Percentiles rank a stretch among this genome's conserved stretches.
Conservation (phyloP, 495 filamentous ascomycete genomes). For the Podospora anserina region DNA sequence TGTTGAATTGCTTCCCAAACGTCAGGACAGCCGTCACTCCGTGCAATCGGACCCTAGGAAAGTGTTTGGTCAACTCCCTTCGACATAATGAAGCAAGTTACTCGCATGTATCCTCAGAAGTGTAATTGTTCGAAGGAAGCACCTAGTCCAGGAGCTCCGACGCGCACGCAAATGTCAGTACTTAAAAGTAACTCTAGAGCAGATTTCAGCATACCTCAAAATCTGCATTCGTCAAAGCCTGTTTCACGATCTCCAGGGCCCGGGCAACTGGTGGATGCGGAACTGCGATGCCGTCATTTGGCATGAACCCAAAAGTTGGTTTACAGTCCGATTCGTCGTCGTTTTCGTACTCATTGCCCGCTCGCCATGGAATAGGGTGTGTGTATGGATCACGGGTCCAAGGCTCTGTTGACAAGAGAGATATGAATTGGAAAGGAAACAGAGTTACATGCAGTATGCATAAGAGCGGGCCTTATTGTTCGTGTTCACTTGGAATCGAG, state of each 20-base stretch:
- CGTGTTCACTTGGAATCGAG: not conserved
- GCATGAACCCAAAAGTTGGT: not conserved
- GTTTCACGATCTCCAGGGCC: not conserved
- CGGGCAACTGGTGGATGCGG: not conserved
- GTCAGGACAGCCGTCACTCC: not conserved
- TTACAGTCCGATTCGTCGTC: no score
- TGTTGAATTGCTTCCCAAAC: not conserved
- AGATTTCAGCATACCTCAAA: no score
- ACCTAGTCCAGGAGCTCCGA: not conserved
- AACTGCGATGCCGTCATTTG: not conserved
- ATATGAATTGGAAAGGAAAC: conserved; percentile 39
- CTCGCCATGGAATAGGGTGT: not conserved
- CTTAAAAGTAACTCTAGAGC: no score
- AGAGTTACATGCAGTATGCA: not conserved
- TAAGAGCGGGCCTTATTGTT: not conserved
- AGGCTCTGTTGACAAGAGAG: not conserved
- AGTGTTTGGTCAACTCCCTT: not conserved
- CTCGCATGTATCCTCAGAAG: not conserved
- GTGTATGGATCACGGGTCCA: not conserved
- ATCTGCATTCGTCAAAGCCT: not conserved
- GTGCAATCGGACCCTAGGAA: not conserved
- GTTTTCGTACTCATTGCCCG: not conserved
- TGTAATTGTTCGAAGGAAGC: not conserved
- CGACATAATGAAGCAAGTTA: not conserved
- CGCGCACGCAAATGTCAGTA: no score